Evolutionary conservation across 495 filamentous ascomycete genomes (phyloP).

Genomic region (Aspergillus leporis): DNA sequence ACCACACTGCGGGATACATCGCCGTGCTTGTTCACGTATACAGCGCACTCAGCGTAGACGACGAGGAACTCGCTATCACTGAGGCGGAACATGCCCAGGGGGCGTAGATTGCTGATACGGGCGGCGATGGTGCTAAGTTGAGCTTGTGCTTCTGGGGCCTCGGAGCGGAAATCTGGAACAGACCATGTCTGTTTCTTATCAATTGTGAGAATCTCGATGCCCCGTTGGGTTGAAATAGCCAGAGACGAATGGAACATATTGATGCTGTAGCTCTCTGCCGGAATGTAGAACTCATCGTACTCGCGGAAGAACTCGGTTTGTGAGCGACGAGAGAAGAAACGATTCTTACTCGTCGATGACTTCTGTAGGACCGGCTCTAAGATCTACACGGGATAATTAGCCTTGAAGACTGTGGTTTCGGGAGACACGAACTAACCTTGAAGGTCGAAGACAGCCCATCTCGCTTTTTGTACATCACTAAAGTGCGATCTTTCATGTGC

Average conservation of each 20-base stretch:
- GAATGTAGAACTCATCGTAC: constrained; percentile 98
- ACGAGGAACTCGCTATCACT: constrained; percentile 90
- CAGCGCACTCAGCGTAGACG: constrained; percentile 91
- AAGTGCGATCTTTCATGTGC: constrained; percentile 90
- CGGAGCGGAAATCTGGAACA: constrained; percentile 75
- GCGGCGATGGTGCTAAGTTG: constrained; percentile 76
- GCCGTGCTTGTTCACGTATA: constrained; percentile 97
- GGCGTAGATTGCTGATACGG: constrained; percentile 76
- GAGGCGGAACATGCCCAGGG: constrained; percentile 95
- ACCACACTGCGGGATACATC: constrained; percentile 90
- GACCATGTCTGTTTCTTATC: constrained; percentile 94
- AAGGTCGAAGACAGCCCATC: constrained; percentile 90
- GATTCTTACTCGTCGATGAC: constrained; percentile 52
- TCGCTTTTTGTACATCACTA: constrained; percentile 96
- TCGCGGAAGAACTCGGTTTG: constrained; percentile 96
- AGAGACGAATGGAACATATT: constrained; percentile 95
- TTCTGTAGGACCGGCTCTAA: constrained; percentile 95
- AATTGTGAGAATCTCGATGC: constrained; percentile 94
- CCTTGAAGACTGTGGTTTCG: background rate
- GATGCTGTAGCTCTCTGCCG: constrained; percentile 90
- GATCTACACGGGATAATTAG: constrained; percentile 48
- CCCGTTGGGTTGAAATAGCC: constrained; percentile 83
- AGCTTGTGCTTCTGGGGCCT: constrained; percentile 51
- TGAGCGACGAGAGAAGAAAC: constrained; percentile 66
- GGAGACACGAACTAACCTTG: constrained; percentile 52